Evolutionary conservation across 1,284 basidiomycete species (phyloP).

Genomic region (Cutaneotrichosporon sp.): DNA sequence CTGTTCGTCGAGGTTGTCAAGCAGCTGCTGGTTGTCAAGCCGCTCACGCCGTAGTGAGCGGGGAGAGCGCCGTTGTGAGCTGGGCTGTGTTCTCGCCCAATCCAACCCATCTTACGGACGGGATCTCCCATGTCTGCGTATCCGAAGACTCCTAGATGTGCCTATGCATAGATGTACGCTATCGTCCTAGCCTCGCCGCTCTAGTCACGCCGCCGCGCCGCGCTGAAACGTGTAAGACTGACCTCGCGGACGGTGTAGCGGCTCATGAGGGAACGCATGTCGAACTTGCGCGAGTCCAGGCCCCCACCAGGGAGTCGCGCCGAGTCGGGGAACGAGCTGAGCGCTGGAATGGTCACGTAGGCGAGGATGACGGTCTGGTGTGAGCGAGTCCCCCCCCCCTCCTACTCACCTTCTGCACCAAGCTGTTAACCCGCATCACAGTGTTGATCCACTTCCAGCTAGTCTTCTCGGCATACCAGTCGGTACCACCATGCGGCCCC

Average conservation of each 20-base stretch:
- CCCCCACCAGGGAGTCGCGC: slow-evolving; percentile 47
- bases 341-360: slow-evolving; percentile 84
- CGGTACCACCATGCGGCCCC: slow-evolving; percentile 56
- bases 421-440: slow-evolving; percentile 91
- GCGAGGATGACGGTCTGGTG: slow-evolving; percentile 59
- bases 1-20: slow-evolving; percentile 79
- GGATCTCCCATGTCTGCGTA: not conserved
- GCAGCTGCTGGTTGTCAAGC: slow-evolving; percentile 30
- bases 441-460: slow-evolving; percentile 97
- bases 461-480: slow-evolving; percentile 66
- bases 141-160: not conserved
- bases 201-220: slow-evolving; percentile 43
- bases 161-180: slow-evolving; percentile 11
- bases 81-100: too few species aligned
- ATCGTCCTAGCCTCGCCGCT: not conserved
- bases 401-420: slow-evolving; percentile 82
- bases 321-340: slow-evolving; percentile 57
- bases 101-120: not conserved
- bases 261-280: slow-evolving; percentile 65
- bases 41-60: slow-evolving; percentile 13
- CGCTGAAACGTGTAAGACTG: slow-evolving; percentile 58
- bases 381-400: slow-evolving; percentile 54
- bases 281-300: slow-evolving; percentile 55
- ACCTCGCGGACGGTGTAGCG: slow-evolving; percentile 83
- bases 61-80: too few species aligned